Evolutionary conservation across 2,329 filamentous ascomycete species (phyloP).

Genomic region (Peltaster fructicola): DNA sequence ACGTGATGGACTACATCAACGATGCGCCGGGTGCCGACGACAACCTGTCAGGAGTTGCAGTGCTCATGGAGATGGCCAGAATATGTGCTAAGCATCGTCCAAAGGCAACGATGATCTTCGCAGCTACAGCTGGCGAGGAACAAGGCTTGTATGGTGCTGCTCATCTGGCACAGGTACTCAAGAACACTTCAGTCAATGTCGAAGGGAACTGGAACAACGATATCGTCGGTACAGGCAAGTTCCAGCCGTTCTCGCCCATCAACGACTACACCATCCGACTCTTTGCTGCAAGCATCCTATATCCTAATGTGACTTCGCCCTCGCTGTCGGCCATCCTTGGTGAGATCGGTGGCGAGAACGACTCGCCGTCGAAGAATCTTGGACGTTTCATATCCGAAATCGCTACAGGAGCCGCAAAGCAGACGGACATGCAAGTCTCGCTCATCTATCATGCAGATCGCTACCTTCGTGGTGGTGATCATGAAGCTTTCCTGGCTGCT

Average conservation of each 20-base stretch:
- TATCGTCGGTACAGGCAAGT: slow-evolving; percentile 32
- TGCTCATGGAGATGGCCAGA: slow-evolving; percentile 38
- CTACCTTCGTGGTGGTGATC: slow-evolving; percentile 39
- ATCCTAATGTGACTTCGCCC: slow-evolving; percentile 27
- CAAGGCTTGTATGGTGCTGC: slow-evolving; percentile 36
- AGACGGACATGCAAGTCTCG: slow-evolving; percentile 37
- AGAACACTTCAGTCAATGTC: slow-evolving; percentile 34
- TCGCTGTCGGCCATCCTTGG: slow-evolving; percentile 21
- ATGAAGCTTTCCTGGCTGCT: slow-evolving; percentile 36
- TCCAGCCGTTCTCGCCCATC: slow-evolving; percentile 22
- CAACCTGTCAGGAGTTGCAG: slow-evolving; percentile 38
- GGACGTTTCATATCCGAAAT: slow-evolving; percentile 39
- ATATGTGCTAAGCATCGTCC: slow-evolving; percentile 31
- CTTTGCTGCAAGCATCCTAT: slow-evolving; percentile 30
- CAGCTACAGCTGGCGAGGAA: slow-evolving; percentile 40
- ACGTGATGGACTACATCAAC: slow-evolving; percentile 32
- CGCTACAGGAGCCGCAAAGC: slow-evolving; percentile 31
- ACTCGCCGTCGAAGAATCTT: slow-evolving; percentile 36
- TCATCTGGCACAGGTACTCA: slow-evolving; percentile 35
- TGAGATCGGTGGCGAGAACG: slow-evolving; percentile 34
- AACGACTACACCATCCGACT: slow-evolving; percentile 33
- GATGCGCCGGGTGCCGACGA: slow-evolving; percentile 42
- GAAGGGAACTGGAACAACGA: slow-evolving; percentile 42
- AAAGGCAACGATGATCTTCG: slow-evolving; percentile 37
- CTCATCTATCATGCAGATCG: slow-evolving; percentile 40